A percentile compares a stretch with the other conserved stretches of the same genome.
These are phyloP conservation scores for Candida methanosorbosa DNA, from an alignment of 805 yeast genomes.

Conservation along the genomic window DNA sequence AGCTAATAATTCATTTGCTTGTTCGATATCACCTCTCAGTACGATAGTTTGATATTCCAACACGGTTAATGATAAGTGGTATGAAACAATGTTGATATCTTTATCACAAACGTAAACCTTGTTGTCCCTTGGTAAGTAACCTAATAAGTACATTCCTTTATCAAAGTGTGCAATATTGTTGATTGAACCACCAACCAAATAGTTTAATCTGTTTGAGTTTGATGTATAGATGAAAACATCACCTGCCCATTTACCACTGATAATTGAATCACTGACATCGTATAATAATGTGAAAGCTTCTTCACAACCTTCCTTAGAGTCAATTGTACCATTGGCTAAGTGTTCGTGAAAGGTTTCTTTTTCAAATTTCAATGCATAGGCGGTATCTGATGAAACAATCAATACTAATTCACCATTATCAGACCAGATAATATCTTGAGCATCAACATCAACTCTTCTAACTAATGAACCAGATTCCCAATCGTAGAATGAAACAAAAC, in stretches of 20 bases:
- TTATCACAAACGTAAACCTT: constrained; percentile 88
- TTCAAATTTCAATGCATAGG: constrained; percentile 71
- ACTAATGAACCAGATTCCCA: constrained; percentile 87
- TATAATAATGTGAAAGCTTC: constrained; percentile 76
- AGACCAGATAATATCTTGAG: constrained; percentile 81
- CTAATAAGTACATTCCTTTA: constrained; percentile 75
- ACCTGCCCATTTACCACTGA: constrained; percentile 94
- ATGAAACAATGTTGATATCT: constrained; percentile 74
- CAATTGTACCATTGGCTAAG: constrained; percentile 44
- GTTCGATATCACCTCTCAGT: constrained; percentile 87
- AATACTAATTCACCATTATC: constrained; percentile 87
- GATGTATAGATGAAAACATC: constrained; percentile 94
- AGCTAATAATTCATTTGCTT: constrained; percentile 59
- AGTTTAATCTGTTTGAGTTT: constrained; percentile 77
- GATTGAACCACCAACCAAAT: constrained; percentile 89
- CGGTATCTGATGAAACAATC: constrained; percentile 59
- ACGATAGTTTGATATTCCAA: constrained; percentile 95
- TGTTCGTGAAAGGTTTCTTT: constrained; percentile 60
- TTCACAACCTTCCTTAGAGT: constrained; percentile 84
- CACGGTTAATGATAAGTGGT: constrained; percentile 75
- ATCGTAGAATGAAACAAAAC: constrained; percentile 81
- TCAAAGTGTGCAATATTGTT: constrained; percentile 92
- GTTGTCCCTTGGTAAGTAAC: constrained; percentile 86
- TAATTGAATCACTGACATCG: constrained; percentile 72
- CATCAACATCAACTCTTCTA: constrained; percentile 83